Percentiles rank a stretch among this genome's conserved stretches.
Evolutionary conservation across 495 filamentous ascomycete genomes (phyloP).

Genomic region (Aspergillus leporis): DNA sequence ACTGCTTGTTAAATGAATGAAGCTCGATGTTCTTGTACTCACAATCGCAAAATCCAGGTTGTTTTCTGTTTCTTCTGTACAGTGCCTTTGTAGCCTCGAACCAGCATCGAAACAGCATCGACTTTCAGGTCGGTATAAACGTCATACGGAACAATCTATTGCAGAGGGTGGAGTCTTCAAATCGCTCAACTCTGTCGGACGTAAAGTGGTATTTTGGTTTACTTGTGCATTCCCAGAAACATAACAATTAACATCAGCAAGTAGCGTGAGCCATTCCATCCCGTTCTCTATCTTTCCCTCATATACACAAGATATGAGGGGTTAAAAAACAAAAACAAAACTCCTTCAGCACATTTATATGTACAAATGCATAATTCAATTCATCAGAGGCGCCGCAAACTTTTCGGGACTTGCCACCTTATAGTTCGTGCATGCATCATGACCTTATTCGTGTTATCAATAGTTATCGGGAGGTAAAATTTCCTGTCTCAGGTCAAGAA

Average conservation of each 20-base stretch:
- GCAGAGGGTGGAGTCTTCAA: too few relatives aligned
- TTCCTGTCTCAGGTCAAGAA: background rate
- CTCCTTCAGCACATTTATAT: slow-evolving; percentile 3
- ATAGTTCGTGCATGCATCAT: slow-evolving; percentile 15
- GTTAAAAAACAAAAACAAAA: slow-evolving; percentile 3
- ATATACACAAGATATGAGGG: background rate
- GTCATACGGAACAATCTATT: too few relatives aligned
- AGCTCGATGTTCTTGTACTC: slow-evolving; percentile 5
- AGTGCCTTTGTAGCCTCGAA: background rate
- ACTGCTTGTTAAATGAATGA: slow-evolving; percentile 7
- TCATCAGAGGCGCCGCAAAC: background rate
- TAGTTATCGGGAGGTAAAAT: background rate
- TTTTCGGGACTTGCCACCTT: background rate
- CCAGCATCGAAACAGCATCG: too few relatives aligned
- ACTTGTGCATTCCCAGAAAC: too few relatives aligned
- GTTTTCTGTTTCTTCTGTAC: background rate
- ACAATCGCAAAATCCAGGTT: background rate
- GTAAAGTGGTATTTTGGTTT: too few relatives aligned
- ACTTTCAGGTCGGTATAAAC: too few relatives aligned
- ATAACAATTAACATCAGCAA: background rate
- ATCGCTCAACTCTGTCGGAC: too few relatives aligned
- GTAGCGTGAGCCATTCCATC: background rate
- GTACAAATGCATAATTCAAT: slow-evolving; percentile 1
- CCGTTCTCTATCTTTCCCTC: background rate
- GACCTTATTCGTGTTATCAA: slow-evolving; percentile 9